phyloP scores from a whole-genome alignment of 169 alveolate genomes.

The Plasmodium sp. region DNA sequence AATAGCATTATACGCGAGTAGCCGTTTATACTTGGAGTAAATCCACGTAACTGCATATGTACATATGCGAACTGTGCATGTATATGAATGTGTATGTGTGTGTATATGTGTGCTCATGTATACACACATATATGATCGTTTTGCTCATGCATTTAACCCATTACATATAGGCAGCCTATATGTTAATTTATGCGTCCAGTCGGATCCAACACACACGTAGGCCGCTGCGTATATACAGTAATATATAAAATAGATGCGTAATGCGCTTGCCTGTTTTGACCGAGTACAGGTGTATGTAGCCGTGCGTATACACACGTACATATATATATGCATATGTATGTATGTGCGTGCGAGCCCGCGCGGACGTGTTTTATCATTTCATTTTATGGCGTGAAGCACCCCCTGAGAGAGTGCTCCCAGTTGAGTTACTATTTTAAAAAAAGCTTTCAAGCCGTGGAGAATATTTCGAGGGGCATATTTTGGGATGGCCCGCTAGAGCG shows the following conservation, averaged over 20 bases:
- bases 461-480: constrained; percentile 11
- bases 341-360: neutral
- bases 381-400: neutral
- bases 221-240: neutral
- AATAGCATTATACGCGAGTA: neutral
- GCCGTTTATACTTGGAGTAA: neutral
- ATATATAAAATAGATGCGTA: neutral
- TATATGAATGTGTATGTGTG: neutral
- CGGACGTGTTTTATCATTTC: neutral
- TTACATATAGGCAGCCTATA: neutral
- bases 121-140: neutral
- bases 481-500: constrained; percentile 9
- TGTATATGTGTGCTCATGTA: neutral
- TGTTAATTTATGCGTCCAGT: neutral
- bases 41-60: constrained; percentile 3
- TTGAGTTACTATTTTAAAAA: constrained; percentile 11
- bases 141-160: neutral
- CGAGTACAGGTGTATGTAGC: neutral
- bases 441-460: constrained; percentile 8
- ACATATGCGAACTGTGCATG: neutral
- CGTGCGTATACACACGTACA: neutral
- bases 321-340: neutral
- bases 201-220: neutral
- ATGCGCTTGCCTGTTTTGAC: neutral
- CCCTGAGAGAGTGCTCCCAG: constrained; percentile 5